Evolutionary conservation across 495 filamentous ascomycete species (phyloP).

Genomic region (Tuber microsphaerosporum): DNA sequence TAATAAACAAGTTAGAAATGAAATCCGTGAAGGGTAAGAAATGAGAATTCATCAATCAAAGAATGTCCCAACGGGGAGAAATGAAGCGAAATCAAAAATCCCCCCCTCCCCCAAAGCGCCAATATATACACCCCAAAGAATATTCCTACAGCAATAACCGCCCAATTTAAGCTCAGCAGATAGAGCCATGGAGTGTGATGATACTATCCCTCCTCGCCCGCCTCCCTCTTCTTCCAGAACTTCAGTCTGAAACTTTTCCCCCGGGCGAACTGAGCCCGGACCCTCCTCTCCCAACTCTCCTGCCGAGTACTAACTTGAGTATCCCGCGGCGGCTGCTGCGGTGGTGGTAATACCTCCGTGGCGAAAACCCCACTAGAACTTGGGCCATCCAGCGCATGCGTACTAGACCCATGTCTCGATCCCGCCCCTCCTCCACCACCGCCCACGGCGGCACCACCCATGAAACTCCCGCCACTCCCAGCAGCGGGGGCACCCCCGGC

Average conservation of each 20-base stretch:
- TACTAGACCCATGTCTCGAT: neutral
- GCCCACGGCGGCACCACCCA: neutral
- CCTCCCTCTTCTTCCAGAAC: conserved; percentile 32
- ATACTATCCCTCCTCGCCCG: neutral
- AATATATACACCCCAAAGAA: conserved; percentile 1
- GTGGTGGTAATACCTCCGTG: neutral
- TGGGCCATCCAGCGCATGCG: neutral
- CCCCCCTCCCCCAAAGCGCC: neutral
- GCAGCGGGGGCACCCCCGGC: neutral
- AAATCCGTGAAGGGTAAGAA: neutral
- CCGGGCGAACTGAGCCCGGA: conserved; percentile 23
- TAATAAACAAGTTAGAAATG: neutral
- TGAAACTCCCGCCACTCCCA: neutral
- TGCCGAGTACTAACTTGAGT: conserved; percentile 18
- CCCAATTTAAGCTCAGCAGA: neutral
- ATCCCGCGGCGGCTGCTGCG: neutral
- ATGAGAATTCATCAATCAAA: neutral
- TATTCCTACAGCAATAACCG: neutral
- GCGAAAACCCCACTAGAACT: conserved; percentile 11
- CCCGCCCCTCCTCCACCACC: neutral
- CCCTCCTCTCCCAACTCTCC: conserved; percentile 38
- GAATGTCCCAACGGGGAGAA: conserved; percentile 15
- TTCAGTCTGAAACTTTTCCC: conserved; percentile 12
- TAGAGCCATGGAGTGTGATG: neutral
- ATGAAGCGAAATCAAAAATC: conserved; percentile 14